These are phyloP conservation scores for Kondoa malvinella DNA, from an alignment of 768 basidiomycete genomes.

Conservation along the genomic window DNA sequence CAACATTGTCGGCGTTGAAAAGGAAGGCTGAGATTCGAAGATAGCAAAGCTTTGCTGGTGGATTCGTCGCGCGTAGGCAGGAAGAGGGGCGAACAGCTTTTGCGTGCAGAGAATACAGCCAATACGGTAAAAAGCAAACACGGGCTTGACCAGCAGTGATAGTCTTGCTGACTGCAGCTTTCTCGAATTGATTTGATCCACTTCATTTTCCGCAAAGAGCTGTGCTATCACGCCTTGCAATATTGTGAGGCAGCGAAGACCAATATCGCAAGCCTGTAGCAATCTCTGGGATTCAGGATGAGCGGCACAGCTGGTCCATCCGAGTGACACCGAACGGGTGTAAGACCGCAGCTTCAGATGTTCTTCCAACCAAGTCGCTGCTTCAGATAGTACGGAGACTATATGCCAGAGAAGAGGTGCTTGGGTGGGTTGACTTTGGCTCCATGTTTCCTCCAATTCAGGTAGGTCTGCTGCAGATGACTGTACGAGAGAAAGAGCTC, in stretches of 20 bases:
- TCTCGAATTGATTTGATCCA: background rate
- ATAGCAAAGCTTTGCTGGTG: background rate
- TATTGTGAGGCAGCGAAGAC: background rate
- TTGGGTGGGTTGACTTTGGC: background rate
- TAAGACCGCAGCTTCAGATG: background rate
- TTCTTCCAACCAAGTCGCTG: background rate
- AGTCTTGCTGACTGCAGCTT: background rate
- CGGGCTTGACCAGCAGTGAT: background rate
- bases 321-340: background rate
- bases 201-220: background rate
- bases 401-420: background rate
- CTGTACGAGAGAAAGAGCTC: too few relatives aligned
- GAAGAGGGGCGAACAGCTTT: background rate
- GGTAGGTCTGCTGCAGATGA: background rate
- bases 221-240: background rate
- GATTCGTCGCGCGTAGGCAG: background rate
- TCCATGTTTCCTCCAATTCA: background rate
- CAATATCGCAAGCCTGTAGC: background rate
- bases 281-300: background rate
- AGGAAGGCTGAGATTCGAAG: background rate
- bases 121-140: background rate
- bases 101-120: background rate
- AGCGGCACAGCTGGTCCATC: background rate
- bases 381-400: background rate
- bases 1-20: background rate